Base-by-base conservation (phyloP, 2,329 filamentous ascomycete species). In the Helotiales sp. region DNA sequence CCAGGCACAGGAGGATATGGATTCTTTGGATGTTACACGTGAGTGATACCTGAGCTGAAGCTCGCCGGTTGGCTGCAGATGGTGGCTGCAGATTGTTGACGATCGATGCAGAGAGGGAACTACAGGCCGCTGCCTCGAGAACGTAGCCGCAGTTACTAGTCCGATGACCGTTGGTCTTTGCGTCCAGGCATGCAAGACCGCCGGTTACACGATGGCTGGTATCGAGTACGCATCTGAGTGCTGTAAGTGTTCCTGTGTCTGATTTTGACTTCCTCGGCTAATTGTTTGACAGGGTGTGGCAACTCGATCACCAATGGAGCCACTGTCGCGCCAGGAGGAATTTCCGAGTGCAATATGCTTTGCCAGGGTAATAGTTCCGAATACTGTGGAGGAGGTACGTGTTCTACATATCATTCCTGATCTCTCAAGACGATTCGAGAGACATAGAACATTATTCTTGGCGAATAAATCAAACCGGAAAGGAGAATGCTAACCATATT, bases 151-250 rank as follows among this genome's bases (percentile, higher is more conserved):
- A 20, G 69, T 69, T n/a, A 26, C 59, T 34, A 72, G 71, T 6
- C 64, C 66, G 11, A 70, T 74, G 68, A 74, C 73, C 3, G 66
- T 73, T 20, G 68, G 43, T 17, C 26, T 69, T 8, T 75, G 74
- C 60, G 62, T 72, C 20, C n/a, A 62, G 1, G 70, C 73, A 30
- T 75, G 74, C 64, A 57, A 69, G 30, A 61, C 37, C 43, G 71
- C 65, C 13, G 72, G 72, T 7, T 84, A 77, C 67, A 68, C 76
- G n/a, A 75, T 83, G 65, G 82, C 83, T 1, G 82, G 82, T 26
- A 82, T 82, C 24, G 82, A 84, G 69, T 81, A 81, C 40, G 79
- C 78, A 43, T 76, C 78, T 26, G 77, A 79, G 66, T 85, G 82
- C 74, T 82, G 66, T 65, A 57, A 47, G 66, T 80, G 67, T 84